These are phyloP conservation scores for Torulaspora delbrueckii DNA, from an alignment of 805 yeast genomes.

Conservation along the genomic window DNA sequence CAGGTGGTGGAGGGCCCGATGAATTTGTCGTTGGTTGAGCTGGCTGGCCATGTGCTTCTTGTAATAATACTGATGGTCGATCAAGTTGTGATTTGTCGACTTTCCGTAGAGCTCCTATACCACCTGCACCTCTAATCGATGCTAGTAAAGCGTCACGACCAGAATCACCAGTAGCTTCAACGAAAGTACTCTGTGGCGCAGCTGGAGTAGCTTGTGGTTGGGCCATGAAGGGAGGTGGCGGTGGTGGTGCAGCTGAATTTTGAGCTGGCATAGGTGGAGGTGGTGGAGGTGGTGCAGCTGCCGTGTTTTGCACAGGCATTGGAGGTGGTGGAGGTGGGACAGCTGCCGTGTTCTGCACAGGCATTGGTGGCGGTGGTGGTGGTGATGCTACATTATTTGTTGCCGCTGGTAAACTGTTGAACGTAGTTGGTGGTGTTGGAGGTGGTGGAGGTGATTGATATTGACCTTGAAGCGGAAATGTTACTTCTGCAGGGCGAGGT, in stretches of 20 bases:
- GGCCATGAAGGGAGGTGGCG: conserved; percentile 17
- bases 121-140: conserved; percentile 78
- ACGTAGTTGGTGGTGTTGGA: conserved; percentile 18
- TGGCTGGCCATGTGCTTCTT: conserved; percentile 63
- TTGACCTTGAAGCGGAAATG: conserved; percentile 15
- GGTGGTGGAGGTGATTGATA: conserved; percentile 24
- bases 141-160: conserved; percentile 80
- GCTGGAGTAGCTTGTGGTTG: conserved; percentile 14
- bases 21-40: conserved; percentile 22
- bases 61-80: conserved; percentile 65
- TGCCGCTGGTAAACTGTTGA: conserved; percentile 5
- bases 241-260: conserved; percentile 15
- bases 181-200: conserved; percentile 9
- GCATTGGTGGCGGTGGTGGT: conserved; percentile 22
- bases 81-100: conserved; percentile 83
- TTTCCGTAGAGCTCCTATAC: conserved; percentile 62
- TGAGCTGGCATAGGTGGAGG: conserved; percentile 13
- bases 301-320: conserved; percentile 14
- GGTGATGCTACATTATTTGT: conserved; percentile 16
- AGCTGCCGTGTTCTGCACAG: conserved; percentile 12
- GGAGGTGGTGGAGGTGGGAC: conserved; percentile 22
- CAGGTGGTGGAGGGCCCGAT: conserved; percentile 33
- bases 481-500: conserved; percentile 15
- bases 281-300: conserved; percentile 18
- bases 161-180: conserved; percentile 41